Percentiles rank a stretch among this genome's conserved stretches.
Conservation (phyloP, 805 yeast species). For the Candida anglica region DNA sequence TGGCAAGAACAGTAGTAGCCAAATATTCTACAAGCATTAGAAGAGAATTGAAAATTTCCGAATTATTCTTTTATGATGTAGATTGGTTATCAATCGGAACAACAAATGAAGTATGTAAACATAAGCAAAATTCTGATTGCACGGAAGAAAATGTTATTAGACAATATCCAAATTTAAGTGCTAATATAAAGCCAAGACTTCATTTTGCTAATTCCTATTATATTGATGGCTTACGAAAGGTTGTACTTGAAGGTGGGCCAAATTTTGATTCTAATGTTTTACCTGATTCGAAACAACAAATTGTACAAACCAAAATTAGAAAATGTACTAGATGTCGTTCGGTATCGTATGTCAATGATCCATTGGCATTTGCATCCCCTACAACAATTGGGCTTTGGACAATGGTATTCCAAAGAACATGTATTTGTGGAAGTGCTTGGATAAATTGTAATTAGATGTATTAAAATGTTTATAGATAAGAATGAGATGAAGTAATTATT, state of each 20-base stretch:
- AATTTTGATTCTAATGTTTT: neutral
- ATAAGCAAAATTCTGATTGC: conserved; percentile 1
- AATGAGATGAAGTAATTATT: no score
- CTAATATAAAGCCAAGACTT: conserved; percentile 16
- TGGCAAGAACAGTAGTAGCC: conserved; percentile 42
- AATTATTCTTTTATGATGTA: conserved; percentile 59
- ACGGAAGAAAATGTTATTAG: neutral
- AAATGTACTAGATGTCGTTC: conserved; percentile 42
- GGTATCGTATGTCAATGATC: conserved; percentile 37
- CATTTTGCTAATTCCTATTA: conserved; percentile 17
- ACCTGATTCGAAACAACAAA: no score
- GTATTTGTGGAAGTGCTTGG: conserved; percentile 81
- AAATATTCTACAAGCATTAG: conserved; percentile 41
- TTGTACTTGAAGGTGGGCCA: conserved; percentile 16
- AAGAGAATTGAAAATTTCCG: conserved; percentile 47
- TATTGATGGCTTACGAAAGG: conserved; percentile 36
- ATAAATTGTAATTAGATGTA: conserved; percentile 26
- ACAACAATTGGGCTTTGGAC: conserved; percentile 46
- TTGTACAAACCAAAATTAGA: conserved; percentile 15
- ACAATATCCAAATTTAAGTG: conserved; percentile 3
- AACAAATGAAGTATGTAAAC: conserved; percentile 4
- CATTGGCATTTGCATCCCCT: conserved; percentile 30
- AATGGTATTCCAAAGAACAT: conserved; percentile 64
- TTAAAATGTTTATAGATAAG: neutral
- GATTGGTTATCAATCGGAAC: conserved; percentile 56